phyloP scores from a whole-genome alignment of 345 rosid genomes.

The Trapa bicornis region DNA sequence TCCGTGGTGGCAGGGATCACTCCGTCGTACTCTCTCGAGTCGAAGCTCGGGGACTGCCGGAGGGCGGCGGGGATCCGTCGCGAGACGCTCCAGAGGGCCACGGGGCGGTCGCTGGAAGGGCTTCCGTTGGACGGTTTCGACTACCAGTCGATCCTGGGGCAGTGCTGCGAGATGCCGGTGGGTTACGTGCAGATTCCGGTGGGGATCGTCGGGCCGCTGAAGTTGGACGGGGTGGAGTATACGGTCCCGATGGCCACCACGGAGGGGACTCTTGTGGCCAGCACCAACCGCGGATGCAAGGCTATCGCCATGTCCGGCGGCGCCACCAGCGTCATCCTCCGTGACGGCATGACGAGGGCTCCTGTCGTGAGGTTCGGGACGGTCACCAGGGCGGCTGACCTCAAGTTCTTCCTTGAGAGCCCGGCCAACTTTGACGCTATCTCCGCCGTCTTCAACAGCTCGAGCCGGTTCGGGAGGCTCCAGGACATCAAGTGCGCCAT shows the following conservation, averaged over 20 bases:
- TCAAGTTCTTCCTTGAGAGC: conserved; percentile 30
- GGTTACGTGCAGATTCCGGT: conserved; percentile 41
- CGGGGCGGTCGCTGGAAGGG: conserved; percentile 21
- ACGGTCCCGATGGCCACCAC: conserved; percentile 41
- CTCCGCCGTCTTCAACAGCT: conserved; percentile 17
- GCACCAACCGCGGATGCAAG: conserved; percentile 36
- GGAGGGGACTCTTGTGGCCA: conserved; percentile 37
- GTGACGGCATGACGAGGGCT: conserved; percentile 35
- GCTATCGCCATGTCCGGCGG: conserved; percentile 33
- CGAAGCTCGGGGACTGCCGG: conserved; percentile 28
- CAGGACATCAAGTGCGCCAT: conserved; percentile 21
- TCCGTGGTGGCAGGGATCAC: conserved; percentile 23
- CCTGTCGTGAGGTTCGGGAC: conserved; percentile 24
- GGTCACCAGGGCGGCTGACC: conserved; percentile 22
- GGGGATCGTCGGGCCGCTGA: conserved; percentile 32
- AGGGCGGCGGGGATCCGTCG: conserved; percentile 28
- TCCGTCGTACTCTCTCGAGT: conserved; percentile 32
- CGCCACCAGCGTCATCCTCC: conserved; percentile 23
- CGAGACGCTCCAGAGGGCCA: conserved; percentile 24
- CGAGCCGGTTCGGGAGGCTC: conserved; percentile 26
- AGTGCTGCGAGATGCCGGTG: conserved; percentile 40
- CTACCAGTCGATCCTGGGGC: conserved; percentile 29
- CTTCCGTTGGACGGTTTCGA: conserved; percentile 28
- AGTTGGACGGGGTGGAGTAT: conserved; percentile 25
- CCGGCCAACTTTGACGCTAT: conserved; percentile 19